Conservation (phyloP, 2,329 filamentous ascomycete genomes). For the Curvularia sp. region DNA sequence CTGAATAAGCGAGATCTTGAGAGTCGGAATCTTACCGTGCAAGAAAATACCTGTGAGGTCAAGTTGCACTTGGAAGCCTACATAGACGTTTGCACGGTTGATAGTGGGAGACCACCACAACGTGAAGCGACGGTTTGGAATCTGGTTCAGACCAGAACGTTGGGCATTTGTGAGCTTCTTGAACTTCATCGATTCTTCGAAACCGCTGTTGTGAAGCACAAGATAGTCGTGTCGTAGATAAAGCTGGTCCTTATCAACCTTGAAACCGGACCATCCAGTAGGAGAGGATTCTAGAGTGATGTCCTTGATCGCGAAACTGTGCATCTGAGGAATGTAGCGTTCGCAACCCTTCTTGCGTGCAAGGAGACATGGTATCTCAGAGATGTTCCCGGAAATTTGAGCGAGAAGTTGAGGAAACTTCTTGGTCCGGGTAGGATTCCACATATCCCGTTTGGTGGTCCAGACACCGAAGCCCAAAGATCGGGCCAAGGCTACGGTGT, state of each 20-base stretch:
- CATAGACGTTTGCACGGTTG: constrained; percentile 95
- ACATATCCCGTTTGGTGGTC: neutral
- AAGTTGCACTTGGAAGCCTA: constrained; percentile 98
- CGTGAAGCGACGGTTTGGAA: constrained; percentile 97
- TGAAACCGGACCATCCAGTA: constrained; percentile 61
- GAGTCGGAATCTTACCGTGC: constrained; percentile 96
- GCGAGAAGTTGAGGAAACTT: neutral
- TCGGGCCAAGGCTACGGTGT: neutral
- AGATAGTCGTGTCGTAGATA: constrained; percentile 53
- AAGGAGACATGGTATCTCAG: neutral
- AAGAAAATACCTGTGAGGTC: constrained; percentile 98
- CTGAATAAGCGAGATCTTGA: constrained; percentile 98
- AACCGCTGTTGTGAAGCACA: constrained; percentile 45
- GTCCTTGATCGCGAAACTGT: constrained; percentile 53
- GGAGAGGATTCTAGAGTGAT: constrained; percentile 54
- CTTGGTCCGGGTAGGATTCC: neutral
- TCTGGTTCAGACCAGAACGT: constrained; percentile 95
- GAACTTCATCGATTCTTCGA: constrained; percentile 81
- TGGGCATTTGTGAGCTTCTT: constrained; percentile 99
- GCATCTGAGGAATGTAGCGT: constrained; percentile 2
- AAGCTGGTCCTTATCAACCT: constrained; percentile 60
- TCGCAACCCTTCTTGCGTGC: constrained; percentile 3
- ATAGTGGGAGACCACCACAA: constrained; percentile 95
- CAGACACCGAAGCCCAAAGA: constrained; percentile 1
- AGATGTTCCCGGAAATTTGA: constrained; percentile 17